phyloP scores from a whole-genome alignment of 331 rosid genomes.

The Acacia pycnantha region DNA sequence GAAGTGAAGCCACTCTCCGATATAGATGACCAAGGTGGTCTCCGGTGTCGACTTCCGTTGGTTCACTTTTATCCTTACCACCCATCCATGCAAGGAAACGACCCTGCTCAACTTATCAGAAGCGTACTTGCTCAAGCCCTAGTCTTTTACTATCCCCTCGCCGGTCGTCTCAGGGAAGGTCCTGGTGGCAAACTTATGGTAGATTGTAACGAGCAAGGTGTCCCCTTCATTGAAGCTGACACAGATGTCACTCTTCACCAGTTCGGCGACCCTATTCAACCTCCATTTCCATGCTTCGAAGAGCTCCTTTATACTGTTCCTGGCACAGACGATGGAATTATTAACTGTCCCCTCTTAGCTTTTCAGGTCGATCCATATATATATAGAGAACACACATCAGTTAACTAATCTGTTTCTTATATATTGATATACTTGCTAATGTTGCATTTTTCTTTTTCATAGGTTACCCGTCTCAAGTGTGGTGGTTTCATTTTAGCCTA shows the following conservation, averaged over 20 bases:
- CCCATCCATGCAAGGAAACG: not conserved
- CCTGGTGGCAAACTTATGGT: conserved; percentile 16
- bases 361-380: conserved; percentile 21
- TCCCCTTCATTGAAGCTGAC: conserved; percentile 23
- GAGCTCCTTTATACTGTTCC: conserved; percentile 27
- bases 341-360: conserved; percentile 19
- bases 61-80: not conserved
- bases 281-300: conserved; percentile 32
- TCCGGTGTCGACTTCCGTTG: not conserved
- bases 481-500: conserved; percentile 35
- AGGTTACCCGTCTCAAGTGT: conserved; percentile 38
- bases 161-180: conserved; percentile 20
- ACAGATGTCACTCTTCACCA: conserved; percentile 25
- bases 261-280: not conserved
- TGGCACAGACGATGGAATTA: conserved; percentile 7
- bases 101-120: not conserved
- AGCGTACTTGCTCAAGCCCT: conserved; percentile 6
- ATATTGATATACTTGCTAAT: not conserved
- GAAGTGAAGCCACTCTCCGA: not conserved
- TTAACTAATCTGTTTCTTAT: no score
- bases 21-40: not conserved
- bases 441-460: not conserved
- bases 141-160: conserved; percentile 23
- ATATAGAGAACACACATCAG: no score
- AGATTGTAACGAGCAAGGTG: conserved; percentile 5